These are phyloP conservation scores for Aureobasidium sp. DNA, from an alignment of 2,329 filamentous ascomycete genomes.

Conservation along the genomic window DNA sequence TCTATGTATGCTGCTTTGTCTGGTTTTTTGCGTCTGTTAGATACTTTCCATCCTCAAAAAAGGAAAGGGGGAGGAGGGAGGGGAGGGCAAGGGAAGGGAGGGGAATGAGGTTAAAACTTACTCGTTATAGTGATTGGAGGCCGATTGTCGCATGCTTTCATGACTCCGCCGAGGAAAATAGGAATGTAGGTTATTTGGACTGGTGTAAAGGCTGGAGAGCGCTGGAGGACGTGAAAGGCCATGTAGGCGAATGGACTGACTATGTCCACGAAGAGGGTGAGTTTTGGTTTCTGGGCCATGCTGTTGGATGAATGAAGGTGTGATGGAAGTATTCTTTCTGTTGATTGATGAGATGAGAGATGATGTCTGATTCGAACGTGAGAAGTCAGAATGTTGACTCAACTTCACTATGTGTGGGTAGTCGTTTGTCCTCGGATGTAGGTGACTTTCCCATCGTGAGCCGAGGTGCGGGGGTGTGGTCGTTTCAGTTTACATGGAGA, in stretches of 20 bases:
- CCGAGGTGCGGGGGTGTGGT: conserved; percentile 10
- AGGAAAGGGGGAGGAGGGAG: too few species aligned
- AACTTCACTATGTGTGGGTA: neutral
- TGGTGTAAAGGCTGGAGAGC: conserved; percentile 48
- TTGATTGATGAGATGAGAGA: neutral
- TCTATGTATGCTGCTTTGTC: conserved; percentile 55
- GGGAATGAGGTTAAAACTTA: conserved; percentile 23
- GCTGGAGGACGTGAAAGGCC: conserved; percentile 51
- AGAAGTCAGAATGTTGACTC: neutral
- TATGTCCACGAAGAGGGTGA: conserved; percentile 54
- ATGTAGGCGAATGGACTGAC: conserved; percentile 56
- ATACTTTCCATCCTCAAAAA: too few species aligned
- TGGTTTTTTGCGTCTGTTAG: conserved; percentile 21
- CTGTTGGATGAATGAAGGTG: neutral
- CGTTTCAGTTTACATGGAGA: neutral
- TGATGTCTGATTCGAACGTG: too few species aligned
- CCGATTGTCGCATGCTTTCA: conserved; percentile 49
- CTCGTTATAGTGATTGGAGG: conserved; percentile 52
- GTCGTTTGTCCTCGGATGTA: conserved; percentile 8
- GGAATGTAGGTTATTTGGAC: conserved; percentile 52
- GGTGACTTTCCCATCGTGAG: conserved; percentile 3
- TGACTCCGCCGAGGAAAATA: conserved; percentile 53
- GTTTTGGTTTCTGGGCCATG: conserved; percentile 31
- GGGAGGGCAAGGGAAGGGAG: neutral
- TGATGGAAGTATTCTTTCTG: neutral